phyloP scores from a whole-genome alignment of 2,329 filamentous ascomycete species.

The Cladophialophora bantiana region DNA sequence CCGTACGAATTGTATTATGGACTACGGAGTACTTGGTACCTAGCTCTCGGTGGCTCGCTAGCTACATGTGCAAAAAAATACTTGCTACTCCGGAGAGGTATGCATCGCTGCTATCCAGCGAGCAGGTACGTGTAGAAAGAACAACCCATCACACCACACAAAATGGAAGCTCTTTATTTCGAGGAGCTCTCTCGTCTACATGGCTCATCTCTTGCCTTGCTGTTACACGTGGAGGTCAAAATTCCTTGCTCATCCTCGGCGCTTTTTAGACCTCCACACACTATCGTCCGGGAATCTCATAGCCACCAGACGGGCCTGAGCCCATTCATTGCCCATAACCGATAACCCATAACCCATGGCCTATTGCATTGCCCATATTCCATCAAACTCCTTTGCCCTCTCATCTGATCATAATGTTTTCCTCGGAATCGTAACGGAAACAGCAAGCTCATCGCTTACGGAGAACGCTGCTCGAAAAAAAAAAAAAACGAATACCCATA shows the following conservation, averaged over 20 bases:
- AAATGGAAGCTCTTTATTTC: slow-evolving; percentile 21
- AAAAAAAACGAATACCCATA: slow-evolving; percentile 10
- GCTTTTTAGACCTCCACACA: slow-evolving; percentile 30
- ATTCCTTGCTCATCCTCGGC: slow-evolving; percentile 22
- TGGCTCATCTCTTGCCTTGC: slow-evolving; percentile 21
- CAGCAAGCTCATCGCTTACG: slow-evolving; percentile 11
- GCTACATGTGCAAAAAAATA: too few species aligned
- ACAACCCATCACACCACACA: neutral
- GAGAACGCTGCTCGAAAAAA: slow-evolving; percentile 9
- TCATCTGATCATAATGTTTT: slow-evolving; percentile 29
- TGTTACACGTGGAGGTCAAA: slow-evolving; percentile 28
- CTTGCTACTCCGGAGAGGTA: neutral
- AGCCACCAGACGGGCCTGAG: slow-evolving; percentile 23
- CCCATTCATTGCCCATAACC: slow-evolving; percentile 1
- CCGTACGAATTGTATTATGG: too few species aligned
- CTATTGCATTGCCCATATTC: slow-evolving; percentile 2
- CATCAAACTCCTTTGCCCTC: slow-evolving; percentile 23
- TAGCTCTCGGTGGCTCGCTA: too few species aligned
- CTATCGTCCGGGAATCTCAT: slow-evolving; percentile 20
- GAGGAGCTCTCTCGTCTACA: slow-evolving; percentile 24
- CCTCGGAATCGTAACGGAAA: slow-evolving; percentile 25
- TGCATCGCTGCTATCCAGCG: neutral
- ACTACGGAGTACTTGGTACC: too few species aligned
- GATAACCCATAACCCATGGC: neutral
- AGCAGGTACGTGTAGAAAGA: neutral